Evolutionary conservation across 106 monocot species (phyloP), one percentile per base, ranked within the genome.

Genomic region (Xerophyta viscosa): DNA sequence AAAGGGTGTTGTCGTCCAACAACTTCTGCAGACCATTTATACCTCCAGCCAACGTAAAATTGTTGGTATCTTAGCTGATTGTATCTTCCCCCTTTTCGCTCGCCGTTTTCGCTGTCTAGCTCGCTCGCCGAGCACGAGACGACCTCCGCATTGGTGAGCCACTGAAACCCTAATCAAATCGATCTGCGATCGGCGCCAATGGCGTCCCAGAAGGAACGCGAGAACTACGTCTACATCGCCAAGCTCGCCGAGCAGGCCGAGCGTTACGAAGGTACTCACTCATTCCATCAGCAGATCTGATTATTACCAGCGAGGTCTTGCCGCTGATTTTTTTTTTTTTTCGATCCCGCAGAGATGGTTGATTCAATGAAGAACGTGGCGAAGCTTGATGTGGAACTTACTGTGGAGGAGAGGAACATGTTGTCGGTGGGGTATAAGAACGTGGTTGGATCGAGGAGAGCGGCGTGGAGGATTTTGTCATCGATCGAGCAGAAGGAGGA

Each of bases 181-280:
- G n/a, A n/a, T n/a, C n/a, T n/a, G n/a, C n/a, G n/a, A n/a, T n/a
- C n/a, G n/a, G n/a, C n/a, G n/a, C 14, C 71, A 26, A 76, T 72
- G 76, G 72, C 73, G 7, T 53, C 72, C 17, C 15, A 28, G 36
- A 48, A 52, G 29, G 72, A 78, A 4, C 71, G 82, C 52, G 90
- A 85, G 49, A 66, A 52, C 65, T 75, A 77, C 66, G 81, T 91
- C 54, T 91, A 81, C 81, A 64, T 69, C 49, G 90, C 90, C 63
- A 91, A 86, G 73, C 92, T 92, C 30, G 82, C 92, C 54, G 92
- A 86, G 76, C 92, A 92, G 50, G 92, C 92, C 48, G 92, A 92
- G 67, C 86, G 86, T 45, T 88, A 82, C 49, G 88, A 88, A 11
- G 88, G 88, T 88, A 61, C 6, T 47, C 3, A 2, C 3, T 29